phyloP scores from a whole-genome alignment of 805 yeast genomes.

The Pichia phayaonensis region DNA sequence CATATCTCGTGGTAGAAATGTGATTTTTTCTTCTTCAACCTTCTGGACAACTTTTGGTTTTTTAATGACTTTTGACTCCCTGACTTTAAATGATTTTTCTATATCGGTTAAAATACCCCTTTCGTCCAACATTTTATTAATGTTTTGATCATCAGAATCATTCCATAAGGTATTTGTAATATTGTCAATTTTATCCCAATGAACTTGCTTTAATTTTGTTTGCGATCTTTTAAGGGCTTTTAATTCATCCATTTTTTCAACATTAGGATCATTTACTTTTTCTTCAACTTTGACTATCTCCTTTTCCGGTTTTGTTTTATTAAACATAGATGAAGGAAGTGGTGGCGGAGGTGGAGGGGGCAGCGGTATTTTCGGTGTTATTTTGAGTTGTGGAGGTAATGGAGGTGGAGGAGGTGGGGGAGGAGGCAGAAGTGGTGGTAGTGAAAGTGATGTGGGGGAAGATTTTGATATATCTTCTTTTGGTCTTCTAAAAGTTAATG shows the following conservation, averaged over 20 bases:
- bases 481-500: conserved; percentile 5
- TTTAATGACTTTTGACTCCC: conserved; percentile 20
- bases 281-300: neutral
- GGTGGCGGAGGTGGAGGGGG: conserved; percentile 15
- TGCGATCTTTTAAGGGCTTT: conserved; percentile 17
- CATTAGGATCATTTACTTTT: conserved; percentile 7
- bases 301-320: too few species aligned
- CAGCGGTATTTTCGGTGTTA: too few species aligned
- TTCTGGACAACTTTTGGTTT: conserved; percentile 28
- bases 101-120: conserved; percentile 61
- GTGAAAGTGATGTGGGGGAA: conserved; percentile 13
- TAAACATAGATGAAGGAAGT: conserved; percentile 27
- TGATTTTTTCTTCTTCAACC: conserved; percentile 35
- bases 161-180: conserved; percentile 59
- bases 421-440: conserved; percentile 24
- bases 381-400: neutral
- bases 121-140: conserved; percentile 43
- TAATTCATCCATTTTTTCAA: conserved; percentile 6
- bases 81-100: conserved; percentile 48
- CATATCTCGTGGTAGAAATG: conserved; percentile 60
- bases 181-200: conserved; percentile 69
- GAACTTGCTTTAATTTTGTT: conserved; percentile 62
- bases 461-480: conserved; percentile 2
- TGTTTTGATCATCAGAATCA: conserved; percentile 34
- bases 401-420: conserved; percentile 24